Evolutionary conservation across 768 basidiomycete genomes (phyloP).

Genomic region (Candolleomyces aberdarensis): DNA sequence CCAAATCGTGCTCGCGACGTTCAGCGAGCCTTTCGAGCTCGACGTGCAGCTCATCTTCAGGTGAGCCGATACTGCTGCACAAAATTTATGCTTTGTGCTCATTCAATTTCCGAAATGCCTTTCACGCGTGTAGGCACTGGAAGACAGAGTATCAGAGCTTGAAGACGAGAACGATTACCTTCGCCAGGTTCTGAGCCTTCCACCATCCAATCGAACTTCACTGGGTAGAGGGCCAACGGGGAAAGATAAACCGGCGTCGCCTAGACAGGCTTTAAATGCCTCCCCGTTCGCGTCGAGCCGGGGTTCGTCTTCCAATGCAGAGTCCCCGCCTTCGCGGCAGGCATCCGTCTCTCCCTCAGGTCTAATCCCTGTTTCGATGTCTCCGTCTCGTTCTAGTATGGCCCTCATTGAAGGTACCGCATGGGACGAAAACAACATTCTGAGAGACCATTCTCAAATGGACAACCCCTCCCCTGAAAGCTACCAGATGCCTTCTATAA

Average conservation of each 20-base stretch:
- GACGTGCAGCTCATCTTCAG: slow-evolving; percentile 84
- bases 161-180: slow-evolving; percentile 81
- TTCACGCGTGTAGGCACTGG: slow-evolving; percentile 59
- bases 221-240: slow-evolving; percentile 86
- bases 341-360: slow-evolving; percentile 62
- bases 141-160: slow-evolving; percentile 75
- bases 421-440: slow-evolving; percentile 49
- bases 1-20: slow-evolving; percentile 85
- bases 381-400: slow-evolving; percentile 41
- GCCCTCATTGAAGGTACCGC: slow-evolving; percentile 42
- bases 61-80: slow-evolving; percentile 40
- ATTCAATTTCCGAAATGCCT: slow-evolving; percentile 39
- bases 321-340: slow-evolving; percentile 48
- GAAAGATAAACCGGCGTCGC: slow-evolving; percentile 69
- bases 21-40: slow-evolving; percentile 84
- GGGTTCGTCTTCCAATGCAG: slow-evolving; percentile 38
- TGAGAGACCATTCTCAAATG: too few relatives aligned
- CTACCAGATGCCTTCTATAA: too few relatives aligned
- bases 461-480: too few relatives aligned
- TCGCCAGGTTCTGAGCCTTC: slow-evolving; percentile 67
- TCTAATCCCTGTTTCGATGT: slow-evolving; percentile 46
- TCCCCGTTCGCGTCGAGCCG: slow-evolving; percentile 35
- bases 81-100: neutral
- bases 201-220: slow-evolving; percentile 66
- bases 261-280: slow-evolving; percentile 15